phyloP scores from a whole-genome alignment of 495 filamentous ascomycete genomes.

The Penicillium psychrofluorescens region DNA sequence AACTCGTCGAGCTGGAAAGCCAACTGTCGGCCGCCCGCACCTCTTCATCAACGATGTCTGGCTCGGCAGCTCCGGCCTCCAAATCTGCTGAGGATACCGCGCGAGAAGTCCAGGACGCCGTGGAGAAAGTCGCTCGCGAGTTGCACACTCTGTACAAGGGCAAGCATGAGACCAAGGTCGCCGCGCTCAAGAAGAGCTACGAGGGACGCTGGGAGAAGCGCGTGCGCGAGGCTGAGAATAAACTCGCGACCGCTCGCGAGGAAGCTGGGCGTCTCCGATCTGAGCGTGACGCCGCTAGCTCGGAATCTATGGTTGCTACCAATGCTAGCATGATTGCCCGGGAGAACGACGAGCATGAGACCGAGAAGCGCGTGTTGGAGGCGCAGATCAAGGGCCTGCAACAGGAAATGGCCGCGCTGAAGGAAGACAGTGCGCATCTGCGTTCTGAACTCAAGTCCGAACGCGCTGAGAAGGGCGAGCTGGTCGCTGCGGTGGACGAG shows the following conservation, averaged over 20 bases:
- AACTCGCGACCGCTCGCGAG: conserved; percentile 56
- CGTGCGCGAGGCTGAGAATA: conserved; percentile 62
- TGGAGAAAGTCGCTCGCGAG: conserved; percentile 85
- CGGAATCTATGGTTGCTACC: conserved; percentile 41
- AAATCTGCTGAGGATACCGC: conserved; percentile 31
- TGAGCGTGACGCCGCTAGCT: conserved; percentile 58
- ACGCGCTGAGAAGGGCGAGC: conserved; percentile 84
- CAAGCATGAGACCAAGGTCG: conserved; percentile 94
- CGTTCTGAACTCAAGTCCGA: conserved; percentile 61
- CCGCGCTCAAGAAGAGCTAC: conserved; percentile 91
- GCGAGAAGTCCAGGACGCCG: conserved; percentile 68
- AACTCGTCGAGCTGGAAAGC: conserved; percentile 59
- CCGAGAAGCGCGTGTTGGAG: conserved; percentile 43
- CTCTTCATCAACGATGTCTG: conserved; percentile 18
- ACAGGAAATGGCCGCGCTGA: conserved; percentile 57
- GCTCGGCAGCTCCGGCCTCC: conserved; percentile 5
- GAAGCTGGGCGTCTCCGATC: conserved; percentile 67
- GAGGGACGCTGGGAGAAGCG: conserved; percentile 85
- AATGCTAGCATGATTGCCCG: conserved; percentile 25
- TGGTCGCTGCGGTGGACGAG: conserved; percentile 90
- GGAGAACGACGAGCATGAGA: conserved; percentile 46
- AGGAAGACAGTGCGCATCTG: conserved; percentile 57
- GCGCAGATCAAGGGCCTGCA: conserved; percentile 64
- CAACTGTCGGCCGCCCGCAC: conserved; percentile 62
- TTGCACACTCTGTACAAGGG: conserved; percentile 89